Percentiles rank a stretch among this genome's conserved stretches.
Conservation (phyloP, 2,329 filamentous ascomycete genomes). For the Bisporella sp. region DNA sequence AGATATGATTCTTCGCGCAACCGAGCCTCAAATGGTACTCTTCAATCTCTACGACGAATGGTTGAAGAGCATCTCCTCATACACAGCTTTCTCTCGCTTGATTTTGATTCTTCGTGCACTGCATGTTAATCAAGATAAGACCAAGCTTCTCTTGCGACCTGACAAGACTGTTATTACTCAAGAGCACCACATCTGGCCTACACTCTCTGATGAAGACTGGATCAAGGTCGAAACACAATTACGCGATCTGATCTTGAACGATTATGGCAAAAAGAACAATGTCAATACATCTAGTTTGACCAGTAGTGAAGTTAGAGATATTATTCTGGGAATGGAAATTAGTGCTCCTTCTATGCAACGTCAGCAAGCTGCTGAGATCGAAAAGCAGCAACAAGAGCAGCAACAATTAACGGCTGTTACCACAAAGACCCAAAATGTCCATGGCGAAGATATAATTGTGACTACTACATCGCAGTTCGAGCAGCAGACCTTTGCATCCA, state of each 20-base stretch:
- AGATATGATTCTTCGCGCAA: constrained; percentile 97
- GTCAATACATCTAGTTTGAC: constrained; percentile 97
- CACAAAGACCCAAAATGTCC: constrained; percentile 95
- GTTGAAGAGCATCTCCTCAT: constrained; percentile 97
- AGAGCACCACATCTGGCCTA: constrained; percentile 98
- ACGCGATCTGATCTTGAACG: constrained; percentile 91
- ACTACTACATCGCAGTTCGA: constrained; percentile 98
- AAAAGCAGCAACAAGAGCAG: constrained; percentile 97
- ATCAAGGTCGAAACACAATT: constrained; percentile 98
- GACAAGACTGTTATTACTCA: constrained; percentile 98
- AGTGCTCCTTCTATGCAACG: constrained; percentile 96
- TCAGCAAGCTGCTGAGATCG: constrained; percentile 96
- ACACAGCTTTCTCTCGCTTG: constrained; percentile 94
- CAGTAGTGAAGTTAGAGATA: constrained; percentile 93
- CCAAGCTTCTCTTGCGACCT: constrained; percentile 86
- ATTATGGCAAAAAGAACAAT: constrained; percentile 99
- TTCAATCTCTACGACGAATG: constrained; percentile 99
- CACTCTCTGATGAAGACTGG: constrained; percentile 92
- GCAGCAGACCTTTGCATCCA: constrained; percentile 94
- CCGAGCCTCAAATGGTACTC: constrained; percentile 98
- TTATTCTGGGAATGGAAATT: constrained; percentile 99
- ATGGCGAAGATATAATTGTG: constrained; percentile 95
- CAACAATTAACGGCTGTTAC: constrained; percentile 94
- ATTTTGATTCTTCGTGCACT: constrained; percentile 89
- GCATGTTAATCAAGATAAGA: constrained; percentile 98